Percentiles rank a stretch among this genome's conserved stretches.
Conservation (phyloP, 2,329 filamentous ascomycete species). For the Corinectria fuckeliana region DNA sequence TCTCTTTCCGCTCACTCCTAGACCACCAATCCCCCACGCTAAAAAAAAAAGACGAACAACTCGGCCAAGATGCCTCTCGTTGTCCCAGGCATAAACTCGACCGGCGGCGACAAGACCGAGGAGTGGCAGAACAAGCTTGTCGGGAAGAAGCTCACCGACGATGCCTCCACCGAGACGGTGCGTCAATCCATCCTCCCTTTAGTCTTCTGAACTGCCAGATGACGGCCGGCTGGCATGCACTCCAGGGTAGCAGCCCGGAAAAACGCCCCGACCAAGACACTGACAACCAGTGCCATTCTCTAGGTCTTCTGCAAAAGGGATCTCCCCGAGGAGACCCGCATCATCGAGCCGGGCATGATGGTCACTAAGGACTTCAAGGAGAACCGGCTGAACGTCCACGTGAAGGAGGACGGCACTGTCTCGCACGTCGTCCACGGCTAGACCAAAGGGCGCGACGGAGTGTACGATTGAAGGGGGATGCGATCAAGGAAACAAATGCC, state of each 20-base stretch:
- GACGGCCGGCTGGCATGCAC: too few species aligned
- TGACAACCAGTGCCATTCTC: too few species aligned
- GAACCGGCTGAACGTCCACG: conserved; percentile 64
- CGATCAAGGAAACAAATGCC: not conserved
- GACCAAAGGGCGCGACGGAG: conserved; percentile 17
- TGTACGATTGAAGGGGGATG: conserved; percentile 33
- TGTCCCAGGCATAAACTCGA: conserved; percentile 62
- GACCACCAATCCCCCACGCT: not conserved
- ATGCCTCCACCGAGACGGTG: conserved; percentile 59
- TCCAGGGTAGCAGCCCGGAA: not conserved
- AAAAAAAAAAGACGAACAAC: not conserved
- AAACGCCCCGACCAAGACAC: too few species aligned
- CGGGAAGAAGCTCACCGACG: conserved; percentile 67
- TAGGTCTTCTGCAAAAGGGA: conserved; percentile 68
- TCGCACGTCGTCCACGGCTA: conserved; percentile 64
- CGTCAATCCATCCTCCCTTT: conserved; percentile 23
- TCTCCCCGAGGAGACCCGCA: conserved; percentile 61
- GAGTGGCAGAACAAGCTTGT: conserved; percentile 68
- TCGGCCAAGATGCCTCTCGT: conserved; percentile 66
- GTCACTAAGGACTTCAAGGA: conserved; percentile 64
- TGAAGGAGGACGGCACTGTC: conserved; percentile 66
- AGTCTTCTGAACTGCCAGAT: too few species aligned
- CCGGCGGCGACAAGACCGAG: conserved; percentile 54
- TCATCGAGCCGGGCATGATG: conserved; percentile 63
- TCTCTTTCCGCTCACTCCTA: too few species aligned